These are phyloP conservation scores for Akanthomyces muscarius DNA, from an alignment of 2,329 filamentous ascomycete genomes.

Conservation along the genomic window DNA sequence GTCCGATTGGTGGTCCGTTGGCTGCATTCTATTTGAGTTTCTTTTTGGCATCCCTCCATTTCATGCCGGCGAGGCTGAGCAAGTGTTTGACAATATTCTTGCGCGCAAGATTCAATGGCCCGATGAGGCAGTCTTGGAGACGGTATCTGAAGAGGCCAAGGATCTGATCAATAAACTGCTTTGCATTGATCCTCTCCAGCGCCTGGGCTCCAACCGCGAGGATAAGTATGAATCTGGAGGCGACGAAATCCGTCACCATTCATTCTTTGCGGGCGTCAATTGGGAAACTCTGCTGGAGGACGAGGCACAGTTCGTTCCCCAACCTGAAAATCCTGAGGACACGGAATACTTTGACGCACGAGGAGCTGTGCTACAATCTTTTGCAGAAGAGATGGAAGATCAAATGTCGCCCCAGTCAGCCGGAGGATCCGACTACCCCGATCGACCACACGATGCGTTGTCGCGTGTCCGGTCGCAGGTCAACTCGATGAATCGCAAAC, in stretches of 20 bases:
- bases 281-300: conserved; percentile 93
- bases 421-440: conserved; percentile 71
- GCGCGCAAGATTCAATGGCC: conserved; percentile 90
- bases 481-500: conserved; percentile 77
- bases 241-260: conserved; percentile 82
- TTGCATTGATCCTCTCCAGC: conserved; percentile 74
- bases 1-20: conserved; percentile 99
- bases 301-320: conserved; percentile 91
- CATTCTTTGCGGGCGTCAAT: conserved; percentile 82
- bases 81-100: conserved; percentile 96
- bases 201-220: conserved; percentile 79
- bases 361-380: conserved; percentile 86
- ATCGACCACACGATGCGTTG: conserved; percentile 90
- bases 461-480: conserved; percentile 85
- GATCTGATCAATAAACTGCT: conserved; percentile 92
- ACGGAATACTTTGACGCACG: conserved; percentile 96
- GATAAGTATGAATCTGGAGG: conserved; percentile 82
- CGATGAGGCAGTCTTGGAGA: conserved; percentile 68
- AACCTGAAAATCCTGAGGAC: conserved; percentile 89
- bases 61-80: conserved; percentile 81
- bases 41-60: conserved; percentile 92
- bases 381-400: conserved; percentile 92
- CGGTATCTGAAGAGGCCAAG: conserved; percentile 78
- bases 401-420: conserved; percentile 70
- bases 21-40: conserved; percentile 96